phyloP scores from a whole-genome alignment of 139 green algal genomes.

The Desmodesmus armatus region DNA sequence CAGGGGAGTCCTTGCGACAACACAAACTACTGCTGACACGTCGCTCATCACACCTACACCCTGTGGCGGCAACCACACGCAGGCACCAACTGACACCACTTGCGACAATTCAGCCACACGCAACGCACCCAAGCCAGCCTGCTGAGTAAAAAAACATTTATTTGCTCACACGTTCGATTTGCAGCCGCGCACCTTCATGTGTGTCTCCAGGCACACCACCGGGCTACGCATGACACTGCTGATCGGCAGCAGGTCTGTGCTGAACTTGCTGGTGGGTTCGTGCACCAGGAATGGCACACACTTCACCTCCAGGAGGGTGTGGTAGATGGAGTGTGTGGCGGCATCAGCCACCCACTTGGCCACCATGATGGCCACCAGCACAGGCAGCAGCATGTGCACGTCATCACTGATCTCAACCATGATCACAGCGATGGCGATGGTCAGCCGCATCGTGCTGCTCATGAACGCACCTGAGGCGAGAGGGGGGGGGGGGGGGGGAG shows the following conservation, averaged over 20 bases:
- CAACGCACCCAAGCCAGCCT: too few relatives aligned
- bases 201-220: constrained; percentile 1
- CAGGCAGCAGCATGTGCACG: constrained; percentile 90
- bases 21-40: too few relatives aligned
- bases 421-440: constrained; percentile 89
- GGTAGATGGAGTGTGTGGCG: constrained; percentile 83
- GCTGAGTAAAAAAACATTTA: too few relatives aligned
- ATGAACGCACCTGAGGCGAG: constrained; percentile 87
- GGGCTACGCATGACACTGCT: constrained; percentile 62
- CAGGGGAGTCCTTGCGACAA: too few relatives aligned
- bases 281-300: constrained; percentile 86
- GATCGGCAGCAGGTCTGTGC: constrained; percentile 76
- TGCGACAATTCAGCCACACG: too few relatives aligned
- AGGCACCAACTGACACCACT: too few relatives aligned
- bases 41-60: too few relatives aligned
- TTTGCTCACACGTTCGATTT: too few relatives aligned
- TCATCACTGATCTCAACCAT: constrained; percentile 93
- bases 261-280: constrained; percentile 60
- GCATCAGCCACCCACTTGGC: constrained; percentile 88
- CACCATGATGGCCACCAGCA: constrained; percentile 87
- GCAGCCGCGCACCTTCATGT: constrained; percentile 5
- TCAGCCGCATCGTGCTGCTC: constrained; percentile 90
- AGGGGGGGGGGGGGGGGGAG: too few relatives aligned
- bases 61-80: too few relatives aligned
- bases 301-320: constrained; percentile 85